Evolutionary conservation across 108 stramenopile genomes (phyloP).

Genomic region (Pseudonitzschia multiseries): DNA sequence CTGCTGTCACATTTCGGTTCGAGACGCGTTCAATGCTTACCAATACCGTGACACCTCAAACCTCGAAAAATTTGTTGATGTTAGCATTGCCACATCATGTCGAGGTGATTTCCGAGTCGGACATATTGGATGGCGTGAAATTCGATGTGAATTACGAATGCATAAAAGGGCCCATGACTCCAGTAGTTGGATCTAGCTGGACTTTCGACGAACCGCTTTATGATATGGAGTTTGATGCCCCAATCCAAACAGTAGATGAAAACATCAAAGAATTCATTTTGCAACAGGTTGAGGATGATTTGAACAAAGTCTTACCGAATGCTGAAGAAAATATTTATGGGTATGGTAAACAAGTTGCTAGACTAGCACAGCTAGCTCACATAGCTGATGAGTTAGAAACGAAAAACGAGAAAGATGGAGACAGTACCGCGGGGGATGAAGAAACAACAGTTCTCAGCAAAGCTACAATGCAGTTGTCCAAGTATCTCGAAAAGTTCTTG

Average conservation of each 20-base stretch:
- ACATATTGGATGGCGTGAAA: constrained; percentile 37
- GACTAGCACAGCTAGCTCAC: constrained; percentile 79
- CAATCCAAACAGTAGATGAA: constrained; percentile 34
- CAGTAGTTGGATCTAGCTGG: constrained; percentile 74
- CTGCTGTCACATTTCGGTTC: constrained; percentile 62
- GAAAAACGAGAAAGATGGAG: background rate
- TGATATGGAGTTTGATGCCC: constrained; percentile 40
- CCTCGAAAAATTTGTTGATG: constrained; percentile 56
- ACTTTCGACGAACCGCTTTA: constrained; percentile 67
- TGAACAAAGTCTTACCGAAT: constrained; percentile 58
- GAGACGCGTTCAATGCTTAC: constrained; percentile 48
- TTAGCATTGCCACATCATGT: constrained; percentile 86
- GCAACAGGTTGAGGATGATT: constrained; percentile 59
- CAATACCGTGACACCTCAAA: constrained; percentile 31
- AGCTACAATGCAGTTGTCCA: constrained; percentile 20
- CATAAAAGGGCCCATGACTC: constrained; percentile 79
- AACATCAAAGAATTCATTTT: constrained; percentile 48
- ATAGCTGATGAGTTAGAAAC: constrained; percentile 46
- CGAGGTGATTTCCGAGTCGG: constrained; percentile 43
- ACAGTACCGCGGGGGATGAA: background rate
- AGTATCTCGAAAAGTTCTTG: constrained; percentile 34
- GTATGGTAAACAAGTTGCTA: constrained; percentile 78
- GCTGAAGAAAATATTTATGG: constrained; percentile 68
- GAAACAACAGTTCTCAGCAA: background rate
- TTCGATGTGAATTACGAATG: constrained; percentile 70